Percentiles rank a stretch among this genome's conserved stretches.
These are phyloP conservation scores for Beta macrorhiza DNA, from an alignment of 179 eudicot species.

Conservation along the genomic window DNA sequence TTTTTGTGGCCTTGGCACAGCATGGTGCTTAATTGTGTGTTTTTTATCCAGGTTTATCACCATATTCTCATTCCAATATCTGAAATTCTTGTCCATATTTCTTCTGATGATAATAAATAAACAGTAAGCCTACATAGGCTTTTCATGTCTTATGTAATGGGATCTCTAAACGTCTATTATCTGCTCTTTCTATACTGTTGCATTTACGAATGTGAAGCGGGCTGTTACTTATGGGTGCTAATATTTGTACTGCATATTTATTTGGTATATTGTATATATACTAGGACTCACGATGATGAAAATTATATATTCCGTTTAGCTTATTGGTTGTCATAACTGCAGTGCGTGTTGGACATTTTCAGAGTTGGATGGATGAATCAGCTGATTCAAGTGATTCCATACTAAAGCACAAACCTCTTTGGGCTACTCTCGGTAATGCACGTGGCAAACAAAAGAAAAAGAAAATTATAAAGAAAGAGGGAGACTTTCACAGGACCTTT, in stretches of 20 bases:
- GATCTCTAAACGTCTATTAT: neutral
- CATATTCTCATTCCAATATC: neutral
- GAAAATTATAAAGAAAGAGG: conserved; percentile 54
- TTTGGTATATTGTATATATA: neutral
- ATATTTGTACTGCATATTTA: conserved; percentile 3
- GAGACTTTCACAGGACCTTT: conserved; percentile 75
- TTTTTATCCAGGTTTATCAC: neutral
- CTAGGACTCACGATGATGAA: neutral
- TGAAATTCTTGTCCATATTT: neutral
- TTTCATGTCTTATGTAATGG: neutral
- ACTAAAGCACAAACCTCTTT: conserved; percentile 90
- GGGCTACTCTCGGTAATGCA: conserved; percentile 61
- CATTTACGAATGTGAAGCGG: neutral
- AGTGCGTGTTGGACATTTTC: conserved; percentile 25
- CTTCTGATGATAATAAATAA: neutral
- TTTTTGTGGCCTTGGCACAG: neutral
- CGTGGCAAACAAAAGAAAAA: conserved; percentile 55
- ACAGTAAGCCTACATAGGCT: neutral
- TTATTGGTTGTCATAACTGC: conserved; percentile 9
- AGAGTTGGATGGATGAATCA: conserved; percentile 79
- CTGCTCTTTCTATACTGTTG: neutral
- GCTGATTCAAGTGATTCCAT: conserved; percentile 72
- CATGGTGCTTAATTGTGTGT: neutral
- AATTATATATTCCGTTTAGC: conserved; percentile 9
- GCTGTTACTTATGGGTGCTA: conserved; percentile 2